phyloP scores from a whole-genome alignment of 768 basidiomycete genomes.

The Mycena maculata region DNA sequence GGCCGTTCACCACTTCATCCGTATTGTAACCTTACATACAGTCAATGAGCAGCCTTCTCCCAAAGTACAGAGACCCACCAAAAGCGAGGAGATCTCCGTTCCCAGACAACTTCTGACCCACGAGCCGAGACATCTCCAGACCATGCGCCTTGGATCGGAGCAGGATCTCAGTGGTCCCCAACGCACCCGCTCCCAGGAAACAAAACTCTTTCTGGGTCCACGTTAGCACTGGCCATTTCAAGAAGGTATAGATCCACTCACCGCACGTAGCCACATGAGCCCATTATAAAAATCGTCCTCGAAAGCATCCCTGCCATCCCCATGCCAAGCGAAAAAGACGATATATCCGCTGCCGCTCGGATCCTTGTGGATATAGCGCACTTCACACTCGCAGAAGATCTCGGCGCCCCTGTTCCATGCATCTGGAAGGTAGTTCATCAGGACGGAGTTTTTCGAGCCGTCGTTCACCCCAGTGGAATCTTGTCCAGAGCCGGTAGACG shows the following conservation, averaged over 20 bases:
- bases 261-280: constrained; percentile 36
- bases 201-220: constrained; percentile 29
- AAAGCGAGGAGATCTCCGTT: constrained; percentile 37
- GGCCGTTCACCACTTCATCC: constrained; percentile 32
- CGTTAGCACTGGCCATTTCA: background rate
- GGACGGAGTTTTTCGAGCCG: constrained; percentile 32
- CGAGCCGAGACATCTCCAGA: constrained; percentile 23
- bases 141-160: constrained; percentile 32
- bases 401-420: constrained; percentile 40
- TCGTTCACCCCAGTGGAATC: constrained; percentile 38
- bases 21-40: constrained; percentile 32
- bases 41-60: background rate
- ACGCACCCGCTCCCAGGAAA: constrained; percentile 35
- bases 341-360: constrained; percentile 27
- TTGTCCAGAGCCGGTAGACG: constrained; percentile 33
- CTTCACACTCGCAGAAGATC: constrained; percentile 40
- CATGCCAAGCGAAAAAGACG: constrained; percentile 36
- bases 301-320: constrained; percentile 28
- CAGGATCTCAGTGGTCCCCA: constrained; percentile 36
- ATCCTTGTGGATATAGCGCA: constrained; percentile 31
- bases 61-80: constrained; percentile 13
- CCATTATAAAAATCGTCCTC: constrained; percentile 29
- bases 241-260: background rate
- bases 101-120: constrained; percentile 32
- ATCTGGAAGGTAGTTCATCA: constrained; percentile 37